Evolutionary conservation across 73 alveolate species (phyloP).

Genomic region (Paramecium tetraurelia): DNA sequence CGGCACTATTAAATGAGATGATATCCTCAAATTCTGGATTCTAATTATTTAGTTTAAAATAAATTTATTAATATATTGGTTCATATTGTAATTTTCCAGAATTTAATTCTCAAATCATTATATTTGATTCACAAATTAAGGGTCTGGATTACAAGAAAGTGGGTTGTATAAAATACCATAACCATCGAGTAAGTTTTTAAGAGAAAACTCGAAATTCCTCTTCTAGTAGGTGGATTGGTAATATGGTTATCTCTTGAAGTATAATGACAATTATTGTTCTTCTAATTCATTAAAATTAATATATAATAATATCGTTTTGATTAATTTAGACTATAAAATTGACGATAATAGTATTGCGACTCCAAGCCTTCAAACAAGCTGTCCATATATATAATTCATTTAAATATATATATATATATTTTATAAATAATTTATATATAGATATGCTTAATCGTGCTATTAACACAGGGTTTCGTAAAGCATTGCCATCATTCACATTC

Average conservation of each 20-base stretch:
- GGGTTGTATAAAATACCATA: background rate
- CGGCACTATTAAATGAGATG: background rate
- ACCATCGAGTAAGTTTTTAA: background rate
- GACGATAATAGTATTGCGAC: background rate
- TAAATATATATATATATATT: background rate
- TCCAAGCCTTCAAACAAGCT: background rate
- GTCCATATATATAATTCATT: background rate
- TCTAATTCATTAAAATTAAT: background rate
- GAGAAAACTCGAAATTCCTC: background rate
- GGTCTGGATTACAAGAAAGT: background rate
- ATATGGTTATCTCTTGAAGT: background rate
- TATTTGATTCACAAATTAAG: background rate
- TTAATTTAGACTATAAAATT: background rate
- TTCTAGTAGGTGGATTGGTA: background rate
- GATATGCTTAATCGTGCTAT: constrained; percentile 5
- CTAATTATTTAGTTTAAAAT: background rate
- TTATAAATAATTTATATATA: constrained; percentile 14
- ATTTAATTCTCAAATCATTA: constrained; percentile 2
- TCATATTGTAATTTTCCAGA: background rate
- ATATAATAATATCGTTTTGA: background rate
- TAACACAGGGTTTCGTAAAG: background rate
- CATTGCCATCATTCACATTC: background rate
- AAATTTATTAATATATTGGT: background rate
- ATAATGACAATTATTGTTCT: background rate
- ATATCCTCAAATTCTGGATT: background rate